phyloP scores from a whole-genome alignment of 371 early-diverging fungal species.

The Syncephalastrum racemosum region DNA sequence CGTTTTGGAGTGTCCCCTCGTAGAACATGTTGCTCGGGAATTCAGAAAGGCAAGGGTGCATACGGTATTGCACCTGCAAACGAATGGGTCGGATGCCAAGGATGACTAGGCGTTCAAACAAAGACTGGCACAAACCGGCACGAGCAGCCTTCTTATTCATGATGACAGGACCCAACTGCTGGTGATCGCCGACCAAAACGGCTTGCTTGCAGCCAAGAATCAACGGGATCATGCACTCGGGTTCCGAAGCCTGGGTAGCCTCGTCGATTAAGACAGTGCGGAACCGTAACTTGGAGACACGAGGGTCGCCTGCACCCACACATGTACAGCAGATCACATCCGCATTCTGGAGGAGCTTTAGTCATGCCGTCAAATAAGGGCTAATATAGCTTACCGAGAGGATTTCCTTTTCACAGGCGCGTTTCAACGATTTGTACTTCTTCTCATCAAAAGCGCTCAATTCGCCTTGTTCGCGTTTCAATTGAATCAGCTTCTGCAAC shows the following conservation, averaged over 20 bases:
- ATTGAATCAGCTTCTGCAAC: slow-evolving; percentile 85
- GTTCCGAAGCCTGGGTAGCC: slow-evolving; percentile 97
- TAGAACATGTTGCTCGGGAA: slow-evolving; percentile 99
- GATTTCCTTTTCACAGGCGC: slow-evolving; percentile 88
- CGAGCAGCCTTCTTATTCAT: slow-evolving; percentile 96
- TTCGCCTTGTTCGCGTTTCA: slow-evolving; percentile 90
- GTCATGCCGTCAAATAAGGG: too few species aligned
- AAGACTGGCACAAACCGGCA: slow-evolving; percentile 92
- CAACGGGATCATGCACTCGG: slow-evolving; percentile 97
- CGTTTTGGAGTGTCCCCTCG: slow-evolving; percentile 96
- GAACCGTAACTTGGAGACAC: slow-evolving; percentile 86
- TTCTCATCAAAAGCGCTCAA: slow-evolving; percentile 83
- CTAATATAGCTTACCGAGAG: slow-evolving; percentile 50
- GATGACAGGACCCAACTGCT: slow-evolving; percentile 98
- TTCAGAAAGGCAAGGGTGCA: slow-evolving; percentile 97
- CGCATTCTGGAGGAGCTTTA: slow-evolving; percentile 57
- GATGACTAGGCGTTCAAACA: slow-evolving; percentile 96
- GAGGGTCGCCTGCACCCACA: slow-evolving; percentile 97
- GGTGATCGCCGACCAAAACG: slow-evolving; percentile 98
- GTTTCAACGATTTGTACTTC: slow-evolving; percentile 77
- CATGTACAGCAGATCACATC: slow-evolving; percentile 99
- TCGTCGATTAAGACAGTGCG: slow-evolving; percentile 97
- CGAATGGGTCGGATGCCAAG: slow-evolving; percentile 93
- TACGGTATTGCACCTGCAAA: slow-evolving; percentile 97
- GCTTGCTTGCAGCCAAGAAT: slow-evolving; percentile 94